Evolutionary conservation across 2,329 filamentous ascomycete genomes (phyloP).

Genomic region (Sordariomycetes sp.): DNA sequence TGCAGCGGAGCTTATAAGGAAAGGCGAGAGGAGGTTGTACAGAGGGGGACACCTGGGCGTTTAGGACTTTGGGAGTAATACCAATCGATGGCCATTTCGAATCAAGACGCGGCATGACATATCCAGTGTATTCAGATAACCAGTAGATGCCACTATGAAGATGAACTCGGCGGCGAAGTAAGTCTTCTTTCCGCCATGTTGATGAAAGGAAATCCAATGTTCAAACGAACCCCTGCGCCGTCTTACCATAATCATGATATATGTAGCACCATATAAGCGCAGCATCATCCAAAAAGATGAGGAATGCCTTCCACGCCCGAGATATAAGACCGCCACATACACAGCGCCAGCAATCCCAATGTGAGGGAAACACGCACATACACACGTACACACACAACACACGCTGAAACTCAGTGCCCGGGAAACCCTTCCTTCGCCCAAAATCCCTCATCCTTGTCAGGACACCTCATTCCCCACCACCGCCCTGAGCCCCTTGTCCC

Average conservation of each 20-base stretch:
- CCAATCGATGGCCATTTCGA: background rate
- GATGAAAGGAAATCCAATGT: no score
- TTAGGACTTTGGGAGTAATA: background rate
- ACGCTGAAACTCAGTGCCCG: background rate
- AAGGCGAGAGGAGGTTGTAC: background rate
- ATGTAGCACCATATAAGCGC: background rate
- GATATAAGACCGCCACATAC: background rate
- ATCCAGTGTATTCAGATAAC: background rate
- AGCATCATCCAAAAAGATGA: no score
- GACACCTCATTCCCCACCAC: slow-evolving; percentile 6
- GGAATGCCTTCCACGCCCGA: no score
- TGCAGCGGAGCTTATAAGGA: background rate
- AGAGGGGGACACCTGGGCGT: background rate
- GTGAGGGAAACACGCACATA: background rate
- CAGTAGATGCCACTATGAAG: background rate
- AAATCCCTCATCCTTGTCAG: no score
- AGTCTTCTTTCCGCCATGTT: no score
- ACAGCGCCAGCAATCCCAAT: background rate
- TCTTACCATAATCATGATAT: background rate
- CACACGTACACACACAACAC: no score
- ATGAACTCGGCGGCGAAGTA: no score
- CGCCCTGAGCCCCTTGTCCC: slow-evolving; percentile 17
- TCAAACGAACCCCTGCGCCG: no score
- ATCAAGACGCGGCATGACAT: background rate
- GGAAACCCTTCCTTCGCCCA: no score